A percentile compares a stretch with the other conserved stretches of the same genome.
Evolutionary conservation across 495 filamentous ascomycete species (phyloP).

Genomic region (Penicillium roqueforti): DNA sequence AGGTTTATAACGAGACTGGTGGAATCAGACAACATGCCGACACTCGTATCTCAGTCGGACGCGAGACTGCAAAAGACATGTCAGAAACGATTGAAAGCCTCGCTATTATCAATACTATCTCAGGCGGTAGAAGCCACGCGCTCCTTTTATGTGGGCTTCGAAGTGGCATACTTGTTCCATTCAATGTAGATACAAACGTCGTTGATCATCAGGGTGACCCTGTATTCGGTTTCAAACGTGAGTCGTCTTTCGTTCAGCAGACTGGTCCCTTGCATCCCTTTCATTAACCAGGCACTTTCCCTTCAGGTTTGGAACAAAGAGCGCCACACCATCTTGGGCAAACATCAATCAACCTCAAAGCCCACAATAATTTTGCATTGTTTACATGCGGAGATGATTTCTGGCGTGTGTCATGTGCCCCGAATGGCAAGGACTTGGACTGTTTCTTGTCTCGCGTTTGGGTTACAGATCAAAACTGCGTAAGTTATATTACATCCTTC

Average conservation of each 20-base stretch:
- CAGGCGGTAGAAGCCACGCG: constrained; percentile 6
- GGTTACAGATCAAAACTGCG: constrained; percentile 45
- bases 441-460: constrained; percentile 36
- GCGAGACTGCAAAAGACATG: constrained; percentile 22
- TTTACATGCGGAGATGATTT: constrained; percentile 40
- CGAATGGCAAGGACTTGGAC: constrained; percentile 17
- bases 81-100: constrained; percentile 42
- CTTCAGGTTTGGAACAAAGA: constrained; percentile 29
- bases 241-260: neutral
- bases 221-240: constrained; percentile 27
- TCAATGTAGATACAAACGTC: constrained; percentile 23
- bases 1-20: constrained; percentile 14
- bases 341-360: constrained; percentile 37
- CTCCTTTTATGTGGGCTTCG: constrained; percentile 42
- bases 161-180: constrained; percentile 40
- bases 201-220: neutral
- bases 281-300: neutral
- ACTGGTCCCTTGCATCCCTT: neutral
- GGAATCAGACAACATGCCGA: constrained; percentile 20
- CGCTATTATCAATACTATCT: constrained; percentile 18
- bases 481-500: constrained; percentile 19
- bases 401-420: constrained; percentile 34
- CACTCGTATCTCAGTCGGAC: constrained; percentile 14
- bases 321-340: constrained; percentile 29
- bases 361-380: constrained; percentile 26